Base-by-base conservation (phyloP, 2,329 filamentous ascomycete species). In the Anthostomella pinea region DNA sequence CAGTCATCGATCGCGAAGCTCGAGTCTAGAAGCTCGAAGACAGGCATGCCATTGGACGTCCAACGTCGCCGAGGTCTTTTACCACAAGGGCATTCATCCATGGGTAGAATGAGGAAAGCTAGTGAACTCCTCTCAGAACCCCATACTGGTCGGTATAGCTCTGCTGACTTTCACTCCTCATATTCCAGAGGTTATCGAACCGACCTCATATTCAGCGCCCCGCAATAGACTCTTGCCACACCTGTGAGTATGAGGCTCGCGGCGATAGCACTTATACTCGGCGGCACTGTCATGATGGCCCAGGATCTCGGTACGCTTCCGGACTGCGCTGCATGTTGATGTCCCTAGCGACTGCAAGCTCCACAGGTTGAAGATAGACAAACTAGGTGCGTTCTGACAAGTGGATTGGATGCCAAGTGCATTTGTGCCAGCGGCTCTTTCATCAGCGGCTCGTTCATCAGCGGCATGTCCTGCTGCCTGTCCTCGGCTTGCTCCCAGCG, bases 281-380 rank as follows among this genome's bases (percentile, higher is more conserved):
- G 74, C 50, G 69, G 70, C 62, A 62, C 79, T 41, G 69, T 73
- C 45, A 61, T 65, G n/a, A n/a, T n/a, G 43, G 73, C 73, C 24
- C 75, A 77, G 55, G 51, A 49, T 24, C 53, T 70, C 38, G 48
- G 53, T 19, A 54, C 51, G 24, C 67, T 76, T 31, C 79, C 75
- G 11, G 41, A 45, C 8, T 83, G 72, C 51, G 77, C 77, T 46
- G 77, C 81, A 67, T 54, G 75, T 69, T n/a, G n/a, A n/a, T n/a
- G n/a, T n/a, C n/a, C n/a, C n/a, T n/a, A n/a, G n/a, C n/a, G n/a
- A n/a, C n/a, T n/a, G n/a, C n/a, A n/a, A n/a, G n/a, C n/a, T n/a
- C n/a, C n/a, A n/a, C n/a, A n/a, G n/a, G n/a, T n/a, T n/a, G n/a
- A n/a, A n/a, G n/a, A n/a, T n/a, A n/a, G n/a, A n/a, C n/a, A n/a